A percentile compares a stretch with the other conserved stretches of the same genome.
phyloP scores from a whole-genome alignment of 192 early-diverging fungal genomes.

The Coemansia aciculifera region DNA sequence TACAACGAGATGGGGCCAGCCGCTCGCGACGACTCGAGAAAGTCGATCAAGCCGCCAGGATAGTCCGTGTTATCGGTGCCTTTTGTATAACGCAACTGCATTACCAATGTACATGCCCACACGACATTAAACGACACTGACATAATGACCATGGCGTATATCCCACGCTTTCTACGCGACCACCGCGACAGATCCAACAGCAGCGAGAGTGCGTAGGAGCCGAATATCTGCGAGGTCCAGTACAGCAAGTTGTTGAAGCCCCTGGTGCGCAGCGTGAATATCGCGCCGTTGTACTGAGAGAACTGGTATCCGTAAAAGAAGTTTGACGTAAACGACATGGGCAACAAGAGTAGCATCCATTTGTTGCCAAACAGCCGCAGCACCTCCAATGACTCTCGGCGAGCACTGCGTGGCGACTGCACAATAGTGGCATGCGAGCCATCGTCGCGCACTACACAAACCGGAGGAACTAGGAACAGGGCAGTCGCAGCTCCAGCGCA shows the following conservation, averaged over 20 bases:
- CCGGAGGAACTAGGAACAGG: slow-evolving; percentile 60
- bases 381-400: slow-evolving; percentile 60
- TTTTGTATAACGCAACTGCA: slow-evolving; percentile 60
- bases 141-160: slow-evolving; percentile 53
- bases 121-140: slow-evolving; percentile 50
- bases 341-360: slow-evolving; percentile 69
- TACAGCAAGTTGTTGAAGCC: slow-evolving; percentile 76
- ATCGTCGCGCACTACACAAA: slow-evolving; percentile 66
- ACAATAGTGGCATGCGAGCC: slow-evolving; percentile 64
- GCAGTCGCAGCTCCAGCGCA: slow-evolving; percentile 60
- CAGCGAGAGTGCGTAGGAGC: slow-evolving; percentile 63
- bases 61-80: slow-evolving; percentile 26
- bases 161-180: slow-evolving; percentile 62
- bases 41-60: slow-evolving; percentile 38
- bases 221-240: slow-evolving; percentile 75
- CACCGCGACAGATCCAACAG: slow-evolving; percentile 62
- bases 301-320: slow-evolving; percentile 83
- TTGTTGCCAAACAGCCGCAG: slow-evolving; percentile 64
- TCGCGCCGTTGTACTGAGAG: slow-evolving; percentile 57
- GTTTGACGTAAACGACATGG: slow-evolving; percentile 74
- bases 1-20: slow-evolving; percentile 65
- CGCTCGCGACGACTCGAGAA: slow-evolving; percentile 48
- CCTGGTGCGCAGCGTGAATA: slow-evolving; percentile 70
- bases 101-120: slow-evolving; percentile 61
- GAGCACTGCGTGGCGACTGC: slow-evolving; percentile 57